Evolutionary conservation across 495 filamentous ascomycete genomes (phyloP).

Genomic region (Penicillium maclennaniae): DNA sequence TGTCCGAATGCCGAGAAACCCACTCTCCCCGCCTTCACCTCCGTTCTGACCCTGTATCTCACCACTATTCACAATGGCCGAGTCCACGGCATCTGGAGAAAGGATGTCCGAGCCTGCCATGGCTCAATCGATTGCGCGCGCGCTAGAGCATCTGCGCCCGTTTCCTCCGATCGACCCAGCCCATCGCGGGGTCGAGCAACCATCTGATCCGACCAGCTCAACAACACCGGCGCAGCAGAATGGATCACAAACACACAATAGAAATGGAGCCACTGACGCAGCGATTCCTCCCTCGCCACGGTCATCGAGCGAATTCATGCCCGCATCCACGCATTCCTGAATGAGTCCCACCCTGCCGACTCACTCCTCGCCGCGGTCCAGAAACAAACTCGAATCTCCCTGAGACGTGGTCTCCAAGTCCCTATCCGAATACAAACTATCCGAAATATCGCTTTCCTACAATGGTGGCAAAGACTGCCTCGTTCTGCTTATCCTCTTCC

Average conservation of each 20-base stretch:
- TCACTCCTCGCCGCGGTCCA: conserved; percentile 62
- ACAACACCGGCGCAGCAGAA: conserved; percentile 8
- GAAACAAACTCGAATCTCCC: conserved; percentile 62
- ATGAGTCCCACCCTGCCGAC: conserved; percentile 50
- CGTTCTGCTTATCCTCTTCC: conserved; percentile 83
- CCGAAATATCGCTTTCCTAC: conserved; percentile 85
- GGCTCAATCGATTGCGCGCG: conserved; percentile 5
- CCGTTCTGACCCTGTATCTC: conserved; percentile 3
- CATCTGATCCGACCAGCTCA: conserved; percentile 2
- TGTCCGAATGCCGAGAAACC: conserved; percentile 19
- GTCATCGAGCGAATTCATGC: conserved; percentile 60
- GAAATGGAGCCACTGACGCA: not conserved
- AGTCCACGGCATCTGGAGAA: conserved; percentile 1
- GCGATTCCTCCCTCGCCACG: conserved; percentile 26
- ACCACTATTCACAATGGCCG: conserved; percentile 14
- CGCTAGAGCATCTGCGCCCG: conserved; percentile 17
- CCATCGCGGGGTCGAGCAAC: conserved; percentile 14
- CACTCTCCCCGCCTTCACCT: conserved; percentile 19
- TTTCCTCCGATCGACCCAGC: conserved; percentile 4
- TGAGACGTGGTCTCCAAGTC: conserved; percentile 71
- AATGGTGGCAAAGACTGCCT: conserved; percentile 99
- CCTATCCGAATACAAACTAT: conserved; percentile 64
- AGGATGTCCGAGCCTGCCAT: not conserved
- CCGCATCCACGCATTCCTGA: conserved; percentile 67
- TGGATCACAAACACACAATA: conserved; percentile 5